phyloP scores from a whole-genome alignment of 257 asterid genomes.

The Mitragyna speciosa region DNA sequence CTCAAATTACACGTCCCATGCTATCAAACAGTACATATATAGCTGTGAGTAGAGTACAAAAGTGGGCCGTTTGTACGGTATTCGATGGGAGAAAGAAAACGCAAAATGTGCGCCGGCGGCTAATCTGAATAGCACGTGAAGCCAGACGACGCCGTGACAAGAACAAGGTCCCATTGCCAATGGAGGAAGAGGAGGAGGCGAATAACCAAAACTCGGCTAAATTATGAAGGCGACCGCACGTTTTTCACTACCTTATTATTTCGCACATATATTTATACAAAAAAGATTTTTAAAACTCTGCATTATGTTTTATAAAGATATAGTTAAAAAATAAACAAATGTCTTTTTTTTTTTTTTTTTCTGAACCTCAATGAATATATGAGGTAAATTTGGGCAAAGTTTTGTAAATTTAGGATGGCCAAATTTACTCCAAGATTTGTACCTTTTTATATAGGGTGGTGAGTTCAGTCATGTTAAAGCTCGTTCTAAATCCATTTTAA shows the following conservation, averaged over 20 bases:
- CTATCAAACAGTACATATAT: background rate
- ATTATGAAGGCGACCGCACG: background rate
- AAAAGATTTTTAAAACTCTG: background rate
- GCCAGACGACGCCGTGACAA: background rate
- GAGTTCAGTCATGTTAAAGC: no score
- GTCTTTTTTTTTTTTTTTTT: no score
- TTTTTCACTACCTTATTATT: no score
- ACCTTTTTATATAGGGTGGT: no score
- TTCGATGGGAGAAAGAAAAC: background rate
- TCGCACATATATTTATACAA: background rate
- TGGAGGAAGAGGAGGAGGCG: background rate
- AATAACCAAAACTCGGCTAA: background rate
- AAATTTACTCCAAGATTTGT: no score
- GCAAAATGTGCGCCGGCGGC: slow-evolving; percentile 24
- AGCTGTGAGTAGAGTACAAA: background rate
- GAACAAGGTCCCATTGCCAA: background rate
- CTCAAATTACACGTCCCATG: background rate
- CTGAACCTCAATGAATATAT: no score
- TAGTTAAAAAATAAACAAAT: no score
- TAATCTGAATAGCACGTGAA: slow-evolving; percentile 7
- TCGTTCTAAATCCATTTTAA: no score
- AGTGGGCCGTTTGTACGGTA: slow-evolving; percentile 8
- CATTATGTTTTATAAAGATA: no score
- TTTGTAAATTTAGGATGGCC: no score
- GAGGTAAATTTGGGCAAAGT: no score